Evolutionary conservation across 2,329 filamentous ascomycete genomes (phyloP), one percentile per base, ranked within the genome.

Genomic region (Cladobotryum mycophilum): DNA sequence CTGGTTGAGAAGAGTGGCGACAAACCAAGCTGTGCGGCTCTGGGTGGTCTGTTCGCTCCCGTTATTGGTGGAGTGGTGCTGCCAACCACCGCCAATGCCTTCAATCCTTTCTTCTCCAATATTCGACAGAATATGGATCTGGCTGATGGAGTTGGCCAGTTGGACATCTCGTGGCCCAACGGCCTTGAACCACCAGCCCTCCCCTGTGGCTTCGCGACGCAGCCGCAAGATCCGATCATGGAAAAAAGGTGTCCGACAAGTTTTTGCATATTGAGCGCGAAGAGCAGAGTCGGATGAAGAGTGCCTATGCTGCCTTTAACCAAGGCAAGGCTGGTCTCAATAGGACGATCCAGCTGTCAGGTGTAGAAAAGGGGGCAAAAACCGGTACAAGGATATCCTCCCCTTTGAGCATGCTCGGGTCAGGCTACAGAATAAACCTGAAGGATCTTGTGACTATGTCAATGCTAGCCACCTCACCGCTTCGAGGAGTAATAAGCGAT

Each of bases 41-140:
- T 62, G 14, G 67, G 69, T 22, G 68, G 65, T 5, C 71, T 67
- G 11, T 66, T 89, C 37, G 69, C 69, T 0, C 88, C 88, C 1
- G 86, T 96, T n/a, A 87, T 90, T 52, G 93, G 92, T 52, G 92
- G 92, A 6, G 95, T 95, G 55, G 80, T 82, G 53, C 82, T 97
- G 65, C 93, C 93, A 1, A 73, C 74, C 37, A 77, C 81, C 1
- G 78, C 82, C 56, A 83, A 82, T 53, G 80, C 82, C 1, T 78
- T 83, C 0, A 95, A 95, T 60, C 91, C 92, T 0, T 97, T 99
- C 72, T 97, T 97, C 67, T 84, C 84, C 54, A 97, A 96, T 57
- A 97, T 99, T 60, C 84, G 93, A 41, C 93, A 97, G 66, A 96
- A 97, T 56, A 92, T 95, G 81, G 93, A 97, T 63, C 75, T 99